Evolutionary conservation across 2,329 filamentous ascomycete genomes (phyloP).

Genomic region (Whalleya microplaca): DNA sequence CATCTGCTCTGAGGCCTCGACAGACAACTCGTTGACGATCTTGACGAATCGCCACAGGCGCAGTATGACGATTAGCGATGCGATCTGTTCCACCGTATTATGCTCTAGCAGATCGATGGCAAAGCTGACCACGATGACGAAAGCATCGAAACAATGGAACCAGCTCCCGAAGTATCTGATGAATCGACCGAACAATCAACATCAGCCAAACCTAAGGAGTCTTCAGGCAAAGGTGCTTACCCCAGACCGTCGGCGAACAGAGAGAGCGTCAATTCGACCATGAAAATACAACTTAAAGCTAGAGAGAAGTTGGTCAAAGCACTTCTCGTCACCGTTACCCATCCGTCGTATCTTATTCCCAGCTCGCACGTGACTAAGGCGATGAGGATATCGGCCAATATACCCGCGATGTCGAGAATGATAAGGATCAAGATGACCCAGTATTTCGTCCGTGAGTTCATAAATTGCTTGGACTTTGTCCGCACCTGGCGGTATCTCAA

Average conservation of each 20-base stretch:
- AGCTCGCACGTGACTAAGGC: constrained; percentile 53
- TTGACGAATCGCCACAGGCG: constrained; percentile 72
- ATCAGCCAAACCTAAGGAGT: background rate
- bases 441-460: constrained; percentile 48
- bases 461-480: constrained; percentile 23
- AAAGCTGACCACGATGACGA: constrained; percentile 65
- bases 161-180: constrained; percentile 58
- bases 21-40: constrained; percentile 69
- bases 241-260: constrained; percentile 64
- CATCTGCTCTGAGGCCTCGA: constrained; percentile 65
- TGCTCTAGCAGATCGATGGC: constrained; percentile 63
- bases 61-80: constrained; percentile 67
- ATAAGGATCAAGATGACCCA: constrained; percentile 49
- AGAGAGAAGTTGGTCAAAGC: constrained; percentile 56
- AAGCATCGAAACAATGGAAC: constrained; percentile 68
- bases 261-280: constrained; percentile 62
- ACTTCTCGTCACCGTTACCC: constrained; percentile 44
- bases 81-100: constrained; percentile 65
- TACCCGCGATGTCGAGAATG: constrained; percentile 48
- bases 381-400: constrained; percentile 53
- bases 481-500: constrained; percentile 14
- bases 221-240: constrained; percentile 43
- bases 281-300: constrained; percentile 66
- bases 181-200: background rate
- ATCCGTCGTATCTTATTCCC: constrained; percentile 43